Evolutionary conservation across 495 filamentous ascomycete genomes (phyloP).

Genomic region (Penicillium riverlandense): DNA sequence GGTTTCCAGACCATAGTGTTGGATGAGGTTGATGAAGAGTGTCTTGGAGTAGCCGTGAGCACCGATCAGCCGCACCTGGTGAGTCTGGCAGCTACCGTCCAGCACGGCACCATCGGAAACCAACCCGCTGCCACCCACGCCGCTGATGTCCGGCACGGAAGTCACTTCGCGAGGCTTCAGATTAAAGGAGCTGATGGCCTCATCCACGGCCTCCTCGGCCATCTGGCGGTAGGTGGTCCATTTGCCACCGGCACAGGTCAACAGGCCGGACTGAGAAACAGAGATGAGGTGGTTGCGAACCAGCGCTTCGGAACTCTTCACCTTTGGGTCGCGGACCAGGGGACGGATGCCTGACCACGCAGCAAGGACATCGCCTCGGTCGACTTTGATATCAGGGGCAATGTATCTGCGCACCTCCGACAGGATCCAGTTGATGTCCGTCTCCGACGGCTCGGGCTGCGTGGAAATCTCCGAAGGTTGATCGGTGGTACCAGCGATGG

Average conservation of each 20-base stretch:
- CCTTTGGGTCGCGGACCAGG: slow-evolving; percentile 89
- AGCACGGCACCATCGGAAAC: slow-evolving; percentile 68
- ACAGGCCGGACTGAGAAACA: slow-evolving; percentile 73
- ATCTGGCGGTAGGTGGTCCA: slow-evolving; percentile 99
- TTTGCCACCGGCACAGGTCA: slow-evolving; percentile 96
- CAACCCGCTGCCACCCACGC: slow-evolving; percentile 55
- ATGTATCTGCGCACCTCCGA: slow-evolving; percentile 85
- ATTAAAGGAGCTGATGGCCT: slow-evolving; percentile 70
- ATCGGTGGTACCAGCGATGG: slow-evolving; percentile 95
- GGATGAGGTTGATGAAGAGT: slow-evolving; percentile 96
- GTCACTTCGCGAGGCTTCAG: slow-evolving; percentile 54
- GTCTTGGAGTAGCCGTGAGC: slow-evolving; percentile 94
- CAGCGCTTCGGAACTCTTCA: slow-evolving; percentile 86
- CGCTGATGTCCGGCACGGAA: slow-evolving; percentile 65
- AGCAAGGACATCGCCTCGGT: slow-evolving; percentile 88
- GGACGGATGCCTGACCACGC: slow-evolving; percentile 95
- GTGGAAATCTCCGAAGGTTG: slow-evolving; percentile 69
- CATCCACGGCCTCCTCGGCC: slow-evolving; percentile 95
- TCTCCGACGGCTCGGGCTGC: slow-evolving; percentile 84
- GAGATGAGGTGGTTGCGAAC: slow-evolving; percentile 94
- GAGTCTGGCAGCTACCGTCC: slow-evolving; percentile 85
- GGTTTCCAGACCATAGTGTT: slow-evolving; percentile 93
- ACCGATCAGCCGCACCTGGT: slow-evolving; percentile 81
- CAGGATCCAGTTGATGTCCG: slow-evolving; percentile 96
- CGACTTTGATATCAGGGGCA: slow-evolving; percentile 86